A percentile compares a stretch with the other conserved stretches of the same genome.
Evolutionary conservation across 208 protist genomes (phyloP).

Genomic region (Trypanosoma melophagium): DNA sequence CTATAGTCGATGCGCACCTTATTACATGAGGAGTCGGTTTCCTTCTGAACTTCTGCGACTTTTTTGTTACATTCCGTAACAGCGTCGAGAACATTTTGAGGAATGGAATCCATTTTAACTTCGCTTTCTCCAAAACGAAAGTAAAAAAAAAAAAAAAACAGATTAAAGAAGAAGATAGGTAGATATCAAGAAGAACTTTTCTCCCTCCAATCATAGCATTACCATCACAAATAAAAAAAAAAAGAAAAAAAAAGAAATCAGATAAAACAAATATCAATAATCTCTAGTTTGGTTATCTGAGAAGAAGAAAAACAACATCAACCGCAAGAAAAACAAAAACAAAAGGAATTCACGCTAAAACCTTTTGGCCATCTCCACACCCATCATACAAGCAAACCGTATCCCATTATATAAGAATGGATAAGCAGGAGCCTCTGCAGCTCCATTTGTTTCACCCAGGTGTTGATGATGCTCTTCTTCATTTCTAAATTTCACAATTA

Average conservation of each 20-base stretch:
- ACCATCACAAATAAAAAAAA: neutral
- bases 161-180: neutral
- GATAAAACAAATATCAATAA: neutral
- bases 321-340: neutral
- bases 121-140: constrained; percentile 10
- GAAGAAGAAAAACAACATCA: too few species aligned
- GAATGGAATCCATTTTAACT: constrained; percentile 21
- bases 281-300: too few species aligned
- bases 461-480: constrained; percentile 88
- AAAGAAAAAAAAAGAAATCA: constrained; percentile 17
- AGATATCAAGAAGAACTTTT: neutral
- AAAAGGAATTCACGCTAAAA: constrained; percentile 34
- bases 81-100: constrained; percentile 25
- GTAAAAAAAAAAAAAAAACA: constrained; percentile 30
- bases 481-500: constrained; percentile 77
- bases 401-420: constrained; percentile 85
- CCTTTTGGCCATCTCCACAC: constrained; percentile 64
- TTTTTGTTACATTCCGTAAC: constrained; percentile 44
- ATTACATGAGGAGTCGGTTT: constrained; percentile 29
- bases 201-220: neutral
- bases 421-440: constrained; percentile 62
- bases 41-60: constrained; percentile 34
- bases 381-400: constrained; percentile 66
- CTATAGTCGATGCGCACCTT: constrained; percentile 45
- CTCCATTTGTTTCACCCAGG: constrained; percentile 78